These are phyloP conservation scores for Aspergillus cristatus DNA, from an alignment of 495 filamentous ascomycete genomes.

Conservation along the genomic window DNA sequence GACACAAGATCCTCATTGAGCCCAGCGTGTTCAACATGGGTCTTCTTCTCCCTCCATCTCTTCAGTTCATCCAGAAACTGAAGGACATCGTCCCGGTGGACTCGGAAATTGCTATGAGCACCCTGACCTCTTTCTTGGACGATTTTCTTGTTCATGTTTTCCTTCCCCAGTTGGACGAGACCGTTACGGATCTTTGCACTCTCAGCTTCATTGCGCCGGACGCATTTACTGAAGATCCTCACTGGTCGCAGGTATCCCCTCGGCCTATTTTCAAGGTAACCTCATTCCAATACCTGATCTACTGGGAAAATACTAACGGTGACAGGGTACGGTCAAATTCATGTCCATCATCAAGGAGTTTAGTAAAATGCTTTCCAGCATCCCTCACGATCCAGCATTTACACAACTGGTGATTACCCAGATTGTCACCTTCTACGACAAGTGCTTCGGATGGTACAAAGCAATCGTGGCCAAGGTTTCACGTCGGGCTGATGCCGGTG, in stretches of 20 bases:
- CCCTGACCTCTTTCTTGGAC: constrained; percentile 90
- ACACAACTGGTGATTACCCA: constrained; percentile 82
- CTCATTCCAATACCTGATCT: no score
- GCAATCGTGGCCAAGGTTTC: constrained; percentile 37
- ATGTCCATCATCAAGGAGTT: constrained; percentile 80
- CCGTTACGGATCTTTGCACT: constrained; percentile 77
- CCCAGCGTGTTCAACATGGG: constrained; percentile 98
- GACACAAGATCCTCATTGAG: constrained; percentile 83
- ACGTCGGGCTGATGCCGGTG: constrained; percentile 25
- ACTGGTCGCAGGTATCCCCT: constrained; percentile 68
- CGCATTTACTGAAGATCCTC: constrained; percentile 77
- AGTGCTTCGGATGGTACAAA: constrained; percentile 86
- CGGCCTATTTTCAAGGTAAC: constrained; percentile 77
- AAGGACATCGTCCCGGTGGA: constrained; percentile 83
- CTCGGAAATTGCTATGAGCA: constrained; percentile 76
- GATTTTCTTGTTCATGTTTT: constrained; percentile 98
- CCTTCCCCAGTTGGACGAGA: constrained; percentile 92
- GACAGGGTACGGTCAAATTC: constrained; percentile 71
- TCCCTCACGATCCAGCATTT: constrained; percentile 95
- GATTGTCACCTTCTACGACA: constrained; percentile 82
- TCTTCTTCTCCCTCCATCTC: constrained; percentile 81
- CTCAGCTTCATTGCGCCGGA: constrained; percentile 74
- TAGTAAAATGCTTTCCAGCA: constrained; percentile 87
- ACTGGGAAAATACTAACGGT: constrained; percentile 3
- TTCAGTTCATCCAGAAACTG: constrained; percentile 82